Base-by-base conservation (phyloP, 768 basidiomycete species). In the Serendipita sp. region DNA sequence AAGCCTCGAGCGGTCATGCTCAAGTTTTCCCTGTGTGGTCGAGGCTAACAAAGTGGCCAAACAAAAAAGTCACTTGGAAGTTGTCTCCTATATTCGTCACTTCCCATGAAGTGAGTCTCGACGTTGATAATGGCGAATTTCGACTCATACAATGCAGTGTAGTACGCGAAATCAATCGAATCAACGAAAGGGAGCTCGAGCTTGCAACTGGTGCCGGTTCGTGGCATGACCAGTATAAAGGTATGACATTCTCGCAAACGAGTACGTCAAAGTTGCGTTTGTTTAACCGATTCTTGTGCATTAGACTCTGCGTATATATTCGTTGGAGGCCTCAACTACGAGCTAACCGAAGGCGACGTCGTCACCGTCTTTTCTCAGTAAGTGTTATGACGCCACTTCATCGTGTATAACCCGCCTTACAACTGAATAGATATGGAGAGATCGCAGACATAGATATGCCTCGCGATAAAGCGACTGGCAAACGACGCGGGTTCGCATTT, bases 181-280 rank as follows among this genome's bases (percentile, higher is more conserved):
- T 99, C 65, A 99, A 99, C 71, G 84, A 93, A 70, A 81, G 80
- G 7, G 95, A 97, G 73, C 82, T 98, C 3, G 85, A 89, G 34
- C 77, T 93, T 8, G 91, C 89, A 3, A 72, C 79, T 30, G 77
- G 78, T 63, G 84, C 81, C 68, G 83, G 80, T 54, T 89, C 87
- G 56, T 99, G 95, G 95, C 95, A 98, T 70, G 92, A 97, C 70
- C 89, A 97, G 70, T 97, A 95, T 77, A 94, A 89, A 75, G 84
- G 85, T 83, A 54, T 23, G 77, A 70, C 32, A n/a, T 28, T 8
- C 30, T 3, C 45, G 38, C 60, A 15, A 15, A 63, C 10, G 65
- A 35, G 48, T 48, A 41, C 15, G 18, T 48, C 13, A 44, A 34
- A 11, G 15, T 65, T 10, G 41, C 41, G 13, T 13, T 41, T 13